Conservation (phyloP, 148 eudicot species). For the Amaranthus hypochondriacus region DNA sequence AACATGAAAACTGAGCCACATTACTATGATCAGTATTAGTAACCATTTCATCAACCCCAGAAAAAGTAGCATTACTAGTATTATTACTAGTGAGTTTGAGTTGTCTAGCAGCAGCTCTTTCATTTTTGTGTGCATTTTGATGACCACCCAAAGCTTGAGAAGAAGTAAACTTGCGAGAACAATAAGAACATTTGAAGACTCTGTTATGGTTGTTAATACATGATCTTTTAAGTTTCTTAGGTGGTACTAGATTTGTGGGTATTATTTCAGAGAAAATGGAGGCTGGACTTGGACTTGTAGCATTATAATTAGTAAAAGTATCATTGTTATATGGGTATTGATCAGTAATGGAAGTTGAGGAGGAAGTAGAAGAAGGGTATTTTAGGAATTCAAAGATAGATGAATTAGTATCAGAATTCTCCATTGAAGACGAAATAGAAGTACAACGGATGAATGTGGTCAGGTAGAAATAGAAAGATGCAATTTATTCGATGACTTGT, state of each 20-base stretch:
- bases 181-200: conserved; percentile 15
- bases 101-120: conserved; percentile 5
- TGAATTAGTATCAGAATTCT: background rate
- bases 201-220: background rate
- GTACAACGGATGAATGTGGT: background rate
- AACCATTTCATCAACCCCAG: too few relatives aligned
- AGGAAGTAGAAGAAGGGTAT: conserved; percentile 3
- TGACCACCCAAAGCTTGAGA: conserved; percentile 33
- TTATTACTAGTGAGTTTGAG: background rate
- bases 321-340: too few relatives aligned
- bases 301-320: too few relatives aligned
- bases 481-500: background rate
- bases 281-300: background rate
- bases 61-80: too few relatives aligned
- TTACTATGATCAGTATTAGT: too few relatives aligned
- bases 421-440: conserved; percentile 5
- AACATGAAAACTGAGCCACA: too few relatives aligned
- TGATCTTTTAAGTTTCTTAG: background rate
- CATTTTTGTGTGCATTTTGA: conserved; percentile 25
- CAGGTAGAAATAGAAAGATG: background rate
- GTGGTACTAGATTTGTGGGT: background rate
- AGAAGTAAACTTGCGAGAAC: conserved; percentile 21
- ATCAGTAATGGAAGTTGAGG: background rate
- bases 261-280: background rate
- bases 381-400: conserved; percentile 4